Base-by-base conservation (phyloP, 129 eudicot genomes). In the Arctium lappa region DNA sequence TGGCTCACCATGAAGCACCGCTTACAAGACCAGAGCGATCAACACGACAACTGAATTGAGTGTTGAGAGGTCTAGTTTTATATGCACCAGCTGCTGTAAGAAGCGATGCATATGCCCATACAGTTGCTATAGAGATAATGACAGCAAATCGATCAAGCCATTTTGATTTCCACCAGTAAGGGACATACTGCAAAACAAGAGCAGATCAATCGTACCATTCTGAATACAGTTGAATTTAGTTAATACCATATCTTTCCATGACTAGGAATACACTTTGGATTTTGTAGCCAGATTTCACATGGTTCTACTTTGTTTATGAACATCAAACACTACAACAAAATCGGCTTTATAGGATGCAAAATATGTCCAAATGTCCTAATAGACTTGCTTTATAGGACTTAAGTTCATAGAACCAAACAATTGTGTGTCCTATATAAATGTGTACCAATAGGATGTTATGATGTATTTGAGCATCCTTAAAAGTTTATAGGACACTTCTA, bases 61-160 rank as follows among this genome's bases (percentile, higher is more conserved):
- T 96, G 69, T 48, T 79, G 9, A 88, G 92, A 76, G 97, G 90
- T 74, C 80, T 90, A 71, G 69, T 84, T 31, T 86, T 91, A 76
- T 93, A 96, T 32, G 99, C 99, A 80, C 99, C 99, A 15, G 95
- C 95, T 72, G 79, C 92, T 38, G 99, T 96, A 15, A 96, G 87
- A 86, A 96, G 89, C 46, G 97, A 86, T 33, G 99, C 99, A 34
- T 86, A 91, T 71, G 95, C 91, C 99, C 99, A 96, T 70, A 91
- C 92, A 13, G 83, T 81, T 18, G 82, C 92, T 34, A 96, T 86
- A 0, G 99, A 88, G 12, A 90, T 36, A 48, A 96, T 83, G 36
- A 92, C 90, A 6, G 99, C 94, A 88, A 83, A 93, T 46, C 97
- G 92, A 77, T 89, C 94, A 37, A 83, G 74, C 88, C 88, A 86